Evolutionary conservation across 768 basidiomycete species (phyloP), one percentile per base, ranked within the genome.

Genomic region (Hortiboletus campestris): DNA sequence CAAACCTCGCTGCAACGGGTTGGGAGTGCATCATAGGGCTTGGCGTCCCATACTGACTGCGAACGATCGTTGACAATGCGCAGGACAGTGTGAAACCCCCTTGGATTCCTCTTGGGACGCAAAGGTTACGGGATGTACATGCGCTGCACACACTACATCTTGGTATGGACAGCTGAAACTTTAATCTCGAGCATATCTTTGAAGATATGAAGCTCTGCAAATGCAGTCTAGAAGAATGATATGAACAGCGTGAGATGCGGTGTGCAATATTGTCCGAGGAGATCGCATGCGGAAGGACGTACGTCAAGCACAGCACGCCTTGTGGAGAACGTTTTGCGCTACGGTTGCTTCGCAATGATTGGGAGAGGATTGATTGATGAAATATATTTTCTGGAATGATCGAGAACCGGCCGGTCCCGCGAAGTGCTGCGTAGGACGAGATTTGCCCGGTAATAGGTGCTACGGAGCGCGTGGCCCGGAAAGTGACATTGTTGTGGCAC

Each of bases 351-450:
- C 25, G 25, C 25, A 25, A 25, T 36, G 34, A 25, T 11, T 34
- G 20, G 31, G n/a, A 31, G 52, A 41, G 60, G 44, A 34, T 28
- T 31, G 38, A 51, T 63, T 19, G 19, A 51, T 56, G 22, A 47
- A 54, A 39, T 34, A 14, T 35, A 43, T 44, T 51, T 34, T 44
- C 29, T 48, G 4, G 43, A 20, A 34, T 35, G 55, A 60, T 65
- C 58, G 51, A 39, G 50, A 45, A 46, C 32, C 36, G 63, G 51
- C 16, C 66, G 67, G 67, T 51, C 47, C 67, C 67, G 67, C 54
- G 25, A 59, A 39, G 2, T 36, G 55, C 62, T 53, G 56, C 53
- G 62, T 17, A 46, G 17, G 44, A 40, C 32, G n/a, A 29, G 40
- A 32, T 12, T 32, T 36, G 31, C 8, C 25, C 47, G 59, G 55